These are phyloP conservation scores for Nematodospora valgi DNA, from an alignment of 805 yeast genomes.

Conservation along the genomic window DNA sequence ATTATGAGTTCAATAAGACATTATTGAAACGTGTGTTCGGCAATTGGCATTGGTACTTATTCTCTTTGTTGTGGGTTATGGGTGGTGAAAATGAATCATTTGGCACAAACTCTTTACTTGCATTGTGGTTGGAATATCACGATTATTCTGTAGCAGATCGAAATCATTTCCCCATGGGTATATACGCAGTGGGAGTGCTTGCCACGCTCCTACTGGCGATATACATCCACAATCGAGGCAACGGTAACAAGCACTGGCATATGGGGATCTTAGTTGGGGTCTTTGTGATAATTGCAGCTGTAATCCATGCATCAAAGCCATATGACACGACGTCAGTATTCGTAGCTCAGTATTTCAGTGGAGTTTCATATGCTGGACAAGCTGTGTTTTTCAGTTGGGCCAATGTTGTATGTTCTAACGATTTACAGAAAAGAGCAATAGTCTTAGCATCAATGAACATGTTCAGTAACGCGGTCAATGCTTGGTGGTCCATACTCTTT, in stretches of 20 bases:
- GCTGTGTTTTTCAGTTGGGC: slow-evolving; percentile 65
- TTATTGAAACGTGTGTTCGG: slow-evolving; percentile 41
- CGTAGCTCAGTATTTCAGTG: slow-evolving; percentile 55
- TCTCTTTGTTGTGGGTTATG: slow-evolving; percentile 33
- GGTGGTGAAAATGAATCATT: slow-evolving; percentile 38
- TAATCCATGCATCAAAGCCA: slow-evolving; percentile 45
- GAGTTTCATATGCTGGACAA: slow-evolving; percentile 56
- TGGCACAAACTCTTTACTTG: slow-evolving; percentile 29
- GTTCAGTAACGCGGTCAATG: slow-evolving; percentile 60
- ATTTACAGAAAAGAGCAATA: slow-evolving; percentile 60
- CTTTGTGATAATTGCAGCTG: slow-evolving; percentile 42
- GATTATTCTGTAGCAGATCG: slow-evolving; percentile 26
- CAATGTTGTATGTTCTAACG: slow-evolving; percentile 54
- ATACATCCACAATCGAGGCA: slow-evolving; percentile 25
- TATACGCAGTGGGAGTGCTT: slow-evolving; percentile 31
- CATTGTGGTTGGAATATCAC: slow-evolving; percentile 28
- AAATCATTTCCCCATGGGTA: slow-evolving; percentile 38
- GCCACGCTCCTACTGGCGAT: slow-evolving; percentile 26
- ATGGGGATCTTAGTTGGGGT: slow-evolving; percentile 44
- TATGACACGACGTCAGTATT: slow-evolving; percentile 35
- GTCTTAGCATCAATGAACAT: slow-evolving; percentile 65
- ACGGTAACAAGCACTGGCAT: slow-evolving; percentile 43
- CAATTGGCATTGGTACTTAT: slow-evolving; percentile 35
- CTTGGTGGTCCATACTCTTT: slow-evolving; percentile 61
- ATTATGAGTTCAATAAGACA: slow-evolving; percentile 24